Conservation (phyloP, 306 rosid species). For the Gastrolobium bilobum region DNA sequence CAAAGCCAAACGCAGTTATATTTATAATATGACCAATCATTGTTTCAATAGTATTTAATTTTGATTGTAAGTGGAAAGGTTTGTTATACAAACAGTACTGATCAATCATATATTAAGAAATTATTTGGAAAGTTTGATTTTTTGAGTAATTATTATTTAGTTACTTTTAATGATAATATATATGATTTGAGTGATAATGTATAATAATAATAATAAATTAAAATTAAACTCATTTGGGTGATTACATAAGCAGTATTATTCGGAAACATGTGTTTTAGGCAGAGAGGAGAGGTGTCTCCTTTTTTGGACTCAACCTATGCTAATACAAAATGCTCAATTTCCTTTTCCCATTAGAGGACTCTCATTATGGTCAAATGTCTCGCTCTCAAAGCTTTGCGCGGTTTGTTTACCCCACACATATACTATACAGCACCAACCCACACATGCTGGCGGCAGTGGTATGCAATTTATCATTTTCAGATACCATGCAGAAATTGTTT, state of each 20-base stretch:
- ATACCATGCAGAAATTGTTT: slow-evolving; percentile 36
- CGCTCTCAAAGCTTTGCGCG: not conserved
- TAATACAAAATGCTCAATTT: not conserved
- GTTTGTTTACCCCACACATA: not conserved
- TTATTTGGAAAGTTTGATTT: not conserved
- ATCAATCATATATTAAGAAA: not conserved
- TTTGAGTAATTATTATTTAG: too few relatives aligned
- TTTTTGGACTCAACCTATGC: slow-evolving; percentile 12
- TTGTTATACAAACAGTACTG: not conserved
- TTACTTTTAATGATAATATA: too few relatives aligned
- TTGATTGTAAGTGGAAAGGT: not conserved
- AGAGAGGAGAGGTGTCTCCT: not conserved
- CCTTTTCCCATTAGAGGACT: slow-evolving; percentile 30
- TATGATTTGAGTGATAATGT: too few relatives aligned
- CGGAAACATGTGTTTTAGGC: not conserved
- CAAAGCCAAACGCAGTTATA: too few relatives aligned
- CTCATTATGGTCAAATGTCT: not conserved
- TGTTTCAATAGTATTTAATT: not conserved
- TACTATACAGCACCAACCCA: not conserved
- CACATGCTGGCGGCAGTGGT: not conserved
- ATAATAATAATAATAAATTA: too few relatives aligned
- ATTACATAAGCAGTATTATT: not conserved
- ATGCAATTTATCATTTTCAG: not conserved
- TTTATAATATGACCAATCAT: not conserved
- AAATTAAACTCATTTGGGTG: not conserved